Evolutionary conservation across 768 basidiomycete species (phyloP), one percentile per base, ranked within the genome.

Genomic region (Xerocomellus intermedius): DNA sequence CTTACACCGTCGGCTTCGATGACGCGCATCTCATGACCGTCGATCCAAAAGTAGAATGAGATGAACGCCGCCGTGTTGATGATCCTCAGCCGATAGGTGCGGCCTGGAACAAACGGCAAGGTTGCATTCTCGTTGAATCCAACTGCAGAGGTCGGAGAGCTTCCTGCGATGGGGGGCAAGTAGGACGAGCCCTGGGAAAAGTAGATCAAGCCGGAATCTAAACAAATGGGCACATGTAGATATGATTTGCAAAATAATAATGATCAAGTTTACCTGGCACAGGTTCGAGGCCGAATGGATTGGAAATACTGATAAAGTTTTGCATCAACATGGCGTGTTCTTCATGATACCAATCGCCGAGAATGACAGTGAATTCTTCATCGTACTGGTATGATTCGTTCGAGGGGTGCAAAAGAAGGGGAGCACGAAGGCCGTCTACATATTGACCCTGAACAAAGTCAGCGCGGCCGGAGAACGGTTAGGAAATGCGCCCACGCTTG

Each of bases 261-360:
- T 1, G 13, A 45, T 8, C 2, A 32, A 14, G 62, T 75, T 53
- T 57, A 86, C 91, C 79, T n/a, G 94, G 94, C 14, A 96, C 80
- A 21, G 94, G 94, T 66, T 98, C 94, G 0, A 85, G 85, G 19
- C 94, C 94, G 22, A 80, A 82, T 0, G 94, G 94, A 69, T 96
- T 89, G 8, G 79, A 74, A 39, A 84, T 77, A 65, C 71, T 86
- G 67, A 94, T 73, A 71, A 92, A 95, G 33, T 81, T 69, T 24
- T 83, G 69, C 48, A 90, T 47, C 33, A 96, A 80, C 9, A 70
- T 75, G 1, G 72, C 44, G 56, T 93, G 89, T 67, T 91, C 77
- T 7, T 85, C 68, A 66, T 97, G 93, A 66, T 98, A 98, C 95
- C 96, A 98, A 69, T 98, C 95, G 6, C 85, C 82, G 1, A 98